Evolutionary conservation across 2,329 filamentous ascomycete genomes (phyloP).

Genomic region (Diplodia scrobiculata): DNA sequence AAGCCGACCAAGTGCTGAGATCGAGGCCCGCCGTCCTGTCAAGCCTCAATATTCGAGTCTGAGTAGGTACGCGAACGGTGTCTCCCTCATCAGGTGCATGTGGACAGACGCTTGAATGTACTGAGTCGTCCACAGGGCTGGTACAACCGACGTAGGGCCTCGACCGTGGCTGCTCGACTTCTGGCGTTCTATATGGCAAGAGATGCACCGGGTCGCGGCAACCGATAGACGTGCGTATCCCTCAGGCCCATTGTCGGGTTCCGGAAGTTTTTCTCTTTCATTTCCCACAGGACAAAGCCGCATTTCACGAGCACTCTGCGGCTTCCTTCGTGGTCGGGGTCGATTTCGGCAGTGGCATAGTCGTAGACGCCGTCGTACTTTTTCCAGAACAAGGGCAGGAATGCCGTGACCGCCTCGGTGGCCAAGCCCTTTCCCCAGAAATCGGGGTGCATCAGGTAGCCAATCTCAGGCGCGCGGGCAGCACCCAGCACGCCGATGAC

Average conservation of each 20-base stretch:
- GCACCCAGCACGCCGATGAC: conserved; percentile 50
- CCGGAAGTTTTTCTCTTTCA: conserved; percentile 47
- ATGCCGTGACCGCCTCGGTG: conserved; percentile 49
- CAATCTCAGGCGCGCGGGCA: conserved; percentile 47
- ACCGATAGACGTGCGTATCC: conserved; percentile 44
- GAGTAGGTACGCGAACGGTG: not conserved
- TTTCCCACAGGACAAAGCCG: conserved; percentile 56
- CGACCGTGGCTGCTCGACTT: not conserved
- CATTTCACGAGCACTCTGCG: conserved; percentile 59
- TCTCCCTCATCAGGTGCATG: not conserved
- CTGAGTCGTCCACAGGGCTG: conserved; percentile 3
- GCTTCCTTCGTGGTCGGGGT: conserved; percentile 56
- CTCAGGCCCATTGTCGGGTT: conserved; percentile 42
- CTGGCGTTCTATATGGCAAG: not conserved
- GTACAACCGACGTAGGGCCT: not conserved
- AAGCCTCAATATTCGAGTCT: not conserved
- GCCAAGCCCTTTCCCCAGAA: conserved; percentile 49
- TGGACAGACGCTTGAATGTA: not conserved
- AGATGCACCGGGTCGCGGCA: conserved; percentile 33
- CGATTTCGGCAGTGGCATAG: conserved; percentile 44
- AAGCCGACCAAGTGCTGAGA: not conserved
- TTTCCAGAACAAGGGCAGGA: conserved; percentile 47
- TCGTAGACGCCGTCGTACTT: conserved; percentile 43
- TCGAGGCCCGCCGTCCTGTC: too few species aligned
- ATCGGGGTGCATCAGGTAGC: conserved; percentile 49